Percentiles rank a stretch among this genome's conserved stretches.
phyloP scores from a whole-genome alignment of 345 rosid genomes.

The Camelina neglecta region DNA sequence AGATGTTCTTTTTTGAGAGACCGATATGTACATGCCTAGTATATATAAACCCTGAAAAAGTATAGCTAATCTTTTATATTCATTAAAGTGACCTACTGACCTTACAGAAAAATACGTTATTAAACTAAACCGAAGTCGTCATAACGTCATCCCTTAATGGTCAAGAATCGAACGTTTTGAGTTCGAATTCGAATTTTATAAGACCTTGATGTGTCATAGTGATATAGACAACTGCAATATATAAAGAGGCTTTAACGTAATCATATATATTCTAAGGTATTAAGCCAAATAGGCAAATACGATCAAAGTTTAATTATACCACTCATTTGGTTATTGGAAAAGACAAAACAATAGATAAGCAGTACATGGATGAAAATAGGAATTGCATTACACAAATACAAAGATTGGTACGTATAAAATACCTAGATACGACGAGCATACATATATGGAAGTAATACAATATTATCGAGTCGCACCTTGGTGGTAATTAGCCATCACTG shows the following conservation, averaged over 20 bases:
- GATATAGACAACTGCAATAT: too few species aligned
- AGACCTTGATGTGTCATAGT: not conserved
- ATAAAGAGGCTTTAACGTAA: not conserved
- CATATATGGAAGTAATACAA: conserved; percentile 10
- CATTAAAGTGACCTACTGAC: not conserved
- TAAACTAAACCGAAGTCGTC: not conserved
- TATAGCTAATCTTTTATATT: not conserved
- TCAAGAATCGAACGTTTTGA: not conserved
- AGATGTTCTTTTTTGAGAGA: not conserved
- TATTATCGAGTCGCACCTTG: conserved; percentile 33
- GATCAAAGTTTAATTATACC: conserved; percentile 13
- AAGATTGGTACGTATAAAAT: conserved; percentile 18
- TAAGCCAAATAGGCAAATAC: not conserved
- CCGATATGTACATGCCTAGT: not conserved
- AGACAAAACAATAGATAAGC: conserved; percentile 9
- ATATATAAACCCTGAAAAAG: conserved; percentile 1
- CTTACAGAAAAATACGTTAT: not conserved
- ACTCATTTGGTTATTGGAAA: conserved; percentile 3
- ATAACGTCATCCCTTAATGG: not conserved
- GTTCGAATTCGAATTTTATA: not conserved
- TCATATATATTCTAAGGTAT: not conserved
- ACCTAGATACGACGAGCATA: conserved; percentile 10
- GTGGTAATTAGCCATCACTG: conserved; percentile 32
- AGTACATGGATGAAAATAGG: not conserved
- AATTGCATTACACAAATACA: conserved; percentile 28